phyloP scores from a whole-genome alignment of 2,329 filamentous ascomycete genomes.

The Myriosclerotinia curreyana region DNA sequence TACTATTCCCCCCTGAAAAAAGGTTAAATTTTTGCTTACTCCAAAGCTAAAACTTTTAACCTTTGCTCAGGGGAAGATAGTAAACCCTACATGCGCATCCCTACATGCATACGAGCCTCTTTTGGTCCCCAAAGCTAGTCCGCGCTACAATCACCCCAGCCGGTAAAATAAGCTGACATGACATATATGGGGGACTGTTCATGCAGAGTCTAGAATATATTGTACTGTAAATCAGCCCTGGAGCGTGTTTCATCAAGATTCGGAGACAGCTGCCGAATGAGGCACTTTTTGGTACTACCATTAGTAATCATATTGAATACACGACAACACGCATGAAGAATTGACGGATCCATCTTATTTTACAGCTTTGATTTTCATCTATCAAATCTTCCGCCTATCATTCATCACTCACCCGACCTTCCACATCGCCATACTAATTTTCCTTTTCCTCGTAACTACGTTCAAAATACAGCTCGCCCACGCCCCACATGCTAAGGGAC shows the following conservation, averaged over 20 bases:
- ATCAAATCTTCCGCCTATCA: conserved; percentile 32
- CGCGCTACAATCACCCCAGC: neutral
- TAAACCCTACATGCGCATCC: neutral
- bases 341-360: conserved; percentile 38
- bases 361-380: conserved; percentile 37
- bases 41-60: no score
- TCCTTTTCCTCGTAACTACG: conserved; percentile 2
- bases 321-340: conserved; percentile 29
- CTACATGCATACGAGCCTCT: neutral
- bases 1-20: no score
- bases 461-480: conserved; percentile 32
- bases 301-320: neutral
- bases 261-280: neutral
- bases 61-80: no score
- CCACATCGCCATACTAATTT: neutral
- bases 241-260: neutral
- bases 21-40: no score
- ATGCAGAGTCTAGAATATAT: neutral
- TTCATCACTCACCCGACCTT: conserved; percentile 24
- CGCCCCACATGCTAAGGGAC: conserved; percentile 33
- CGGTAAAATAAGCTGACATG: conserved; percentile 3
- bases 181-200: neutral
- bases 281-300: neutral
- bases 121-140: neutral
- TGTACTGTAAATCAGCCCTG: neutral